Conservation (phyloP, 257 asterid genomes). For the Fraxinus excelsior region DNA sequence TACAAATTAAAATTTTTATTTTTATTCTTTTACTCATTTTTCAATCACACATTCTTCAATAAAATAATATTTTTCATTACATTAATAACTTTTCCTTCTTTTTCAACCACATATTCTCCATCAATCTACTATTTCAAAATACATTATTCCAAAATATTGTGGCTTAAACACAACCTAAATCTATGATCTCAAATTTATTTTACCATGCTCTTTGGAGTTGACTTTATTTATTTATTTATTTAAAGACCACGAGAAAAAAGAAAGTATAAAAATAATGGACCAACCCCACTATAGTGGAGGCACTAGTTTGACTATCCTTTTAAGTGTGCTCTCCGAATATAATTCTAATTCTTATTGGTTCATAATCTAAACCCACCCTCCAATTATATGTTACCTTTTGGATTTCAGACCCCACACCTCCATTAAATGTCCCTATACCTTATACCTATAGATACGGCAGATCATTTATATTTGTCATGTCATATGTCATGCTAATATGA, state of each 20-base stretch:
- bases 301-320: not conserved
- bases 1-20: no score
- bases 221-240: not conserved
- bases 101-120: no score
- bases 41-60: no score
- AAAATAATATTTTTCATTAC: no score
- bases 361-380: slow-evolving; percentile 1
- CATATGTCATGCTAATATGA: slow-evolving; percentile 16
- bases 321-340: no score
- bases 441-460: not conserved
- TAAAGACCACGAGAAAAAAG: not conserved
- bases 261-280: not conserved
- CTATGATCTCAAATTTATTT: no score
- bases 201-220: not conserved
- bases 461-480: not conserved
- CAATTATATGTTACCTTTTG: not conserved
- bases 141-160: no score
- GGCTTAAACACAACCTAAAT: no score
- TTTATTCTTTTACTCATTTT: no score
- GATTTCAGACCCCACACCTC: not conserved
- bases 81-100: no score
- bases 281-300: not conserved
- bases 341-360: not conserved
- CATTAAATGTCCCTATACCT: not conserved
- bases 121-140: no score